Percentiles rank a stretch among this genome's conserved stretches.
Evolutionary conservation across 306 rosid genomes (phyloP).

Genomic region (Ceratonia siliqua): DNA sequence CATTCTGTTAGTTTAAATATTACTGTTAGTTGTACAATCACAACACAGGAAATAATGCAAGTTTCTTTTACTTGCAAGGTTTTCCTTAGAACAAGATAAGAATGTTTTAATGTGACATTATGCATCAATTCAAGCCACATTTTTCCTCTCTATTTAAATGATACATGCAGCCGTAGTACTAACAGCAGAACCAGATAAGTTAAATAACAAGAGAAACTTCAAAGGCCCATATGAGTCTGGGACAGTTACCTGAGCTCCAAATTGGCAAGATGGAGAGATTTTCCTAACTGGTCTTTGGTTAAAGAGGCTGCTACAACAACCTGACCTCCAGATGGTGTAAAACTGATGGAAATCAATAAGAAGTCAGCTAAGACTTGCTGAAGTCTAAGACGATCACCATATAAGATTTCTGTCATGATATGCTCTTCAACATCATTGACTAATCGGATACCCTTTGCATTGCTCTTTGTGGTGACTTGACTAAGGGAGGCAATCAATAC

Average conservation of each 20-base stretch:
- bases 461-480: conserved; percentile 73
- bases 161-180: background rate
- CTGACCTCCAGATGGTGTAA: conserved; percentile 68
- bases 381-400: conserved; percentile 83
- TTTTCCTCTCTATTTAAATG: background rate
- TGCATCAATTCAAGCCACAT: background rate
- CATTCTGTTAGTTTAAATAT: background rate
- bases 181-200: background rate
- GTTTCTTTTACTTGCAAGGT: background rate
- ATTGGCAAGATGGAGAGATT: conserved; percentile 81
- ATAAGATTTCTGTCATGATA: conserved; percentile 56
- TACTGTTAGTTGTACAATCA: background rate
- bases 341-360: conserved; percentile 59
- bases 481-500: conserved; percentile 70
- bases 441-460: conserved; percentile 53
- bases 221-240: background rate
- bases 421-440: conserved; percentile 66
- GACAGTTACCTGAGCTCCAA: conserved; percentile 71
- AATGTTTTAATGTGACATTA: background rate
- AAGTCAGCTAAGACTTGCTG: conserved; percentile 89
- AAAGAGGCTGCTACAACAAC: conserved; percentile 59
- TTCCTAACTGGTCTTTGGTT: conserved; percentile 73
- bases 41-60: background rate
- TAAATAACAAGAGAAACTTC: background rate
- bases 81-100: background rate